Evolutionary conservation across 2,329 filamentous ascomycete genomes (phyloP).

Genomic region (Calcarisporium arbuscula): DNA sequence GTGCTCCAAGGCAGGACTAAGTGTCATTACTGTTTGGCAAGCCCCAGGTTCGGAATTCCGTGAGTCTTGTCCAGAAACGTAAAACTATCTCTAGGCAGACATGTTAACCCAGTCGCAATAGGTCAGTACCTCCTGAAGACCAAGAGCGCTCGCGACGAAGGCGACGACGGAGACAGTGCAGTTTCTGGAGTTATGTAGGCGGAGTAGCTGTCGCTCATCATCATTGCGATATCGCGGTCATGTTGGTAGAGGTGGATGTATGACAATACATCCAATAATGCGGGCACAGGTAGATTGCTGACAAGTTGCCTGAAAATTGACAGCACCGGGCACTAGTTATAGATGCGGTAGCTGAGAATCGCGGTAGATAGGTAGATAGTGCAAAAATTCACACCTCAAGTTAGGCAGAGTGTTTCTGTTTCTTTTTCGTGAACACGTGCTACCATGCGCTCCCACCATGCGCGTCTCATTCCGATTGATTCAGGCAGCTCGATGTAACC

Average conservation of each 20-base stretch:
- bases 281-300: too few species aligned
- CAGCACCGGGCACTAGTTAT: too few species aligned
- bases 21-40: slow-evolving; percentile 28
- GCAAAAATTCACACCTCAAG: slow-evolving; percentile 22
- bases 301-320: too few species aligned
- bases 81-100: not conserved
- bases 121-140: slow-evolving; percentile 31
- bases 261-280: too few species aligned
- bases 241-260: too few species aligned
- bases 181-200: slow-evolving; percentile 22
- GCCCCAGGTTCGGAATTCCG: slow-evolving; percentile 32
- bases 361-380: too few species aligned
- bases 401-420: slow-evolving; percentile 31
- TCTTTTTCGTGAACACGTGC: slow-evolving; percentile 22
- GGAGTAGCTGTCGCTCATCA: too few species aligned
- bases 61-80: slow-evolving; percentile 17
- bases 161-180: slow-evolving; percentile 31
- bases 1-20: slow-evolving; percentile 32
- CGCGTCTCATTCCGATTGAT: slow-evolving; percentile 20
- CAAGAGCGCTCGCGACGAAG: slow-evolving; percentile 20
- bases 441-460: slow-evolving; percentile 37
- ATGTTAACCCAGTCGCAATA: slow-evolving; percentile 15
- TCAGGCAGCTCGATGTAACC: slow-evolving; percentile 11
- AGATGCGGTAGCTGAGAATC: too few species aligned
- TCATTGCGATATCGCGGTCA: too few species aligned